These are phyloP conservation scores for Cronartium quercuum DNA, from an alignment of 1,284 basidiomycete genomes.

Conservation along the genomic window DNA sequence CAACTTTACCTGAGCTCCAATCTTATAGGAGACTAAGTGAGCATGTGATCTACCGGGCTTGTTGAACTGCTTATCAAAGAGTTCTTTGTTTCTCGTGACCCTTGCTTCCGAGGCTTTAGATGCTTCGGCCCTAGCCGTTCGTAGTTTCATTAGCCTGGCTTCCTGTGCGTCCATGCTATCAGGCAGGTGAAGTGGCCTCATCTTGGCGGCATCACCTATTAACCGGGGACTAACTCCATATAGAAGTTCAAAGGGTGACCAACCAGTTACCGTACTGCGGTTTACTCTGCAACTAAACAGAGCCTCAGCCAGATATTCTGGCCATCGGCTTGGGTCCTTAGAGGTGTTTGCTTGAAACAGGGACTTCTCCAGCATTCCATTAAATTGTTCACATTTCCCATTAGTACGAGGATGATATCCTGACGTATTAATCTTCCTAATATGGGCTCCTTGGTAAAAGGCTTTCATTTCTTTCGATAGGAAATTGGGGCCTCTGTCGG, in stretches of 20 bases:
- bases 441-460: background rate
- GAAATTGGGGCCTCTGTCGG: slow-evolving; percentile 2
- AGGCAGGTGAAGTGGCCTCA: background rate
- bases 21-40: background rate
- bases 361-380: background rate
- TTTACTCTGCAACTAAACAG: background rate
- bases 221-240: background rate
- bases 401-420: slow-evolving; percentile 1
- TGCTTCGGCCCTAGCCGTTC: background rate
- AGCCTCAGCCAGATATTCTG: background rate
- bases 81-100: background rate
- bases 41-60: background rate
- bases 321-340: background rate
- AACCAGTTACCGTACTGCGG: background rate
- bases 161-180: background rate
- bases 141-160: background rate
- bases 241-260: background rate
- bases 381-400: slow-evolving; percentile 1
- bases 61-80: background rate
- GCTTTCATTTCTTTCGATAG: background rate
- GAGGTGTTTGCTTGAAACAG: background rate
- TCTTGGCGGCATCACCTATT: background rate
- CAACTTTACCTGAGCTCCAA: background rate
- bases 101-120: background rate
- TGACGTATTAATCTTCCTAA: background rate